Base-by-base conservation (phyloP, 306 rosid species). In the Quercus alba region DNA sequence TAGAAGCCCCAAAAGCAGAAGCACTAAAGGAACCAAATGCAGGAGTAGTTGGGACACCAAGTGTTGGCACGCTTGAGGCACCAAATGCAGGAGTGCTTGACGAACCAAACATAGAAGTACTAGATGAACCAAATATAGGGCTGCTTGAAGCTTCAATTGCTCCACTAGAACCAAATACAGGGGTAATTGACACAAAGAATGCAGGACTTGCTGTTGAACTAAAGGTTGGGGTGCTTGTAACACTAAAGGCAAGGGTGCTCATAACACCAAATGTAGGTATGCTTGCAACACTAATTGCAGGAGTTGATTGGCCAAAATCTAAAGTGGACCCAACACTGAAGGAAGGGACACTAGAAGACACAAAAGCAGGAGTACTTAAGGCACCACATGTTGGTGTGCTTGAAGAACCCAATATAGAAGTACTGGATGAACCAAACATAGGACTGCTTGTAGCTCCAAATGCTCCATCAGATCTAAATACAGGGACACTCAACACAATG, bases 1-100 rank as follows among this genome's bases (percentile, higher is more conserved):
- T 91, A 33, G 99, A 90, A 70, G 91, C 86, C 56, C 97, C 96
- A 90, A 94, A 94, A 75, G 87, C 83, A 0, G 90, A 88, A 21
- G 85, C 74, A 63, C 75, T 84, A 13, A 85, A 31, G 0, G 90
- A 64, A 7, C 92, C 97, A 58, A 91, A 91, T 8, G 94, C 86
- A 0, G 91, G 88, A 10, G 83, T 58, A 33, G 80, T 86, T 0
- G 88, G 20, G 3, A 88, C 79, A 4, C 95, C 93, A 81, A 91
- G 91, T 4, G 87, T 84, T 46, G 97, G 59, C 0, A 87, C 77
- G 56, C 76, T 85, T 23, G 97, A 78, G 3, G 91, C 70, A 56
- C 91, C 91, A 83, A 90, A 92, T 13, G 83, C 75, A 31, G 92
- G 58, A 1, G 89, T 79, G 38, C 78, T 85, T 35, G 97, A 78